A percentile compares a stretch with the other conserved stretches of the same genome.
Conservation (phyloP, 179 eudicot genomes). For the Amaranthus tricolor region DNA sequence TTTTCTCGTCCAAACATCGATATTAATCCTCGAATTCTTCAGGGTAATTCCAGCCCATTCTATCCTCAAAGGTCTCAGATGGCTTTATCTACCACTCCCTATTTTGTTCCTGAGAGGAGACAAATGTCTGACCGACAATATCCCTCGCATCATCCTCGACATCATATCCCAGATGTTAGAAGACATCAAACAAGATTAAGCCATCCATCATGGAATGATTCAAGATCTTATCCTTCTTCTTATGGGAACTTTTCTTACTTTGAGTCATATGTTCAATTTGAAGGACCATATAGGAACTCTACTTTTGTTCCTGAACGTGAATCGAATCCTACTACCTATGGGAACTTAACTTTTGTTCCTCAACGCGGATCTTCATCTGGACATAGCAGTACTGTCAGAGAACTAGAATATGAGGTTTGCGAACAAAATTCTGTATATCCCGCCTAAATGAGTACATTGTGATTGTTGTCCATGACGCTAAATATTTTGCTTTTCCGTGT, state of each 20-base stretch:
- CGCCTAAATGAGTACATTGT: background rate
- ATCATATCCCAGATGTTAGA: background rate
- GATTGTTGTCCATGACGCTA: background rate
- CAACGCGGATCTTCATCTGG: slow-evolving; percentile 1
- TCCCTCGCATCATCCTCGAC: background rate
- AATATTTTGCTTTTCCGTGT: background rate
- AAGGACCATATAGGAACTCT: background rate
- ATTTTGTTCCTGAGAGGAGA: background rate
- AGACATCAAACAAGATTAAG: background rate
- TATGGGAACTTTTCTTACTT: too few relatives aligned
- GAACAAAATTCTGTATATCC: background rate
- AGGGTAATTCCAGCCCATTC: background rate
- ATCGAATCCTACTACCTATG: slow-evolving; percentile 7
- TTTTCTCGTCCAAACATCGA: background rate
- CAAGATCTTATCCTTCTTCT: background rate
- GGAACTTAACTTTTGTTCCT: background rate
- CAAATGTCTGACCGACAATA: background rate
- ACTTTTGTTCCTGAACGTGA: background rate
- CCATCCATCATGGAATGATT: background rate
- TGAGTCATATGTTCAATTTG: too few relatives aligned
- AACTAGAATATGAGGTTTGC: too few relatives aligned
- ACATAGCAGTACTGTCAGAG: background rate
- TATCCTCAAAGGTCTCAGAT: background rate
- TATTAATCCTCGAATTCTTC: slow-evolving; percentile 3
- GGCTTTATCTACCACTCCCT: background rate